phyloP scores from a whole-genome alignment of 2,329 filamentous ascomycete species.

The Penicillium sp. region DNA sequence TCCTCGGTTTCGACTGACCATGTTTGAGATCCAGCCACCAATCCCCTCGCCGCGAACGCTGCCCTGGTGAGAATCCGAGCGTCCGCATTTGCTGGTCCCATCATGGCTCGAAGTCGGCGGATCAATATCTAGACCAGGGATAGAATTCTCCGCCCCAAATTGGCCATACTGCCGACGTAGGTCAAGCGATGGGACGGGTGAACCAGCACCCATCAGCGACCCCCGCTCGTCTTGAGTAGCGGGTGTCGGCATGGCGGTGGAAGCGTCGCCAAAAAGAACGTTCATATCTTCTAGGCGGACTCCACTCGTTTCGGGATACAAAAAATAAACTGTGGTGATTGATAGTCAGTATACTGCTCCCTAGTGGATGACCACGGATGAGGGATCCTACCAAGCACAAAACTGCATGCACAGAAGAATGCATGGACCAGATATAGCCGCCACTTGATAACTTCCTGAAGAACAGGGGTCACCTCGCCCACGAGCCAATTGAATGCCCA shows the following conservation, averaged over 20 bases:
- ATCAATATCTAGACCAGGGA: conserved; percentile 79
- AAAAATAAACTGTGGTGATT: conserved; percentile 74
- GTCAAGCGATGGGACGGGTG: conserved; percentile 76
- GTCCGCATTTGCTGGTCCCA: conserved; percentile 51
- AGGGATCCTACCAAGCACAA: conserved; percentile 79
- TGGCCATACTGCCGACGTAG: conserved; percentile 54
- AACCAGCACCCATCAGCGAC: conserved; percentile 74
- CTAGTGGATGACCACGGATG: not conserved
- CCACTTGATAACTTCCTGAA: conserved; percentile 92
- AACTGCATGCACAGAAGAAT: conserved; percentile 93
- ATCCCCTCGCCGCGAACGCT: conserved; percentile 54
- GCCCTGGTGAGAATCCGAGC: conserved; percentile 34
- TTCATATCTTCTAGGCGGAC: conserved; percentile 97
- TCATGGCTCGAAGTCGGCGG: conserved; percentile 63
- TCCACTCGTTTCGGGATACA: conserved; percentile 95
- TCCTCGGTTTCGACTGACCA: conserved; percentile 56
- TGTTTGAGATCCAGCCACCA: conserved; percentile 68
- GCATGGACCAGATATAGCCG: conserved; percentile 91
- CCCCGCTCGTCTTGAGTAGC: conserved; percentile 74
- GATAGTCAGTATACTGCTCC: conserved; percentile 14
- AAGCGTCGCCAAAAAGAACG: conserved; percentile 87
- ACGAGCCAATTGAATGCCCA: conserved; percentile 99
- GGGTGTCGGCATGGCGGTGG: conserved; percentile 77
- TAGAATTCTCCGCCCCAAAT: conserved; percentile 63
- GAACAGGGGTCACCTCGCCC: conserved; percentile 87